Percentiles rank a stretch among this genome's conserved stretches.
phyloP scores from a whole-genome alignment of 1,284 basidiomycete genomes.

The Stygiomarasmius scandens region DNA sequence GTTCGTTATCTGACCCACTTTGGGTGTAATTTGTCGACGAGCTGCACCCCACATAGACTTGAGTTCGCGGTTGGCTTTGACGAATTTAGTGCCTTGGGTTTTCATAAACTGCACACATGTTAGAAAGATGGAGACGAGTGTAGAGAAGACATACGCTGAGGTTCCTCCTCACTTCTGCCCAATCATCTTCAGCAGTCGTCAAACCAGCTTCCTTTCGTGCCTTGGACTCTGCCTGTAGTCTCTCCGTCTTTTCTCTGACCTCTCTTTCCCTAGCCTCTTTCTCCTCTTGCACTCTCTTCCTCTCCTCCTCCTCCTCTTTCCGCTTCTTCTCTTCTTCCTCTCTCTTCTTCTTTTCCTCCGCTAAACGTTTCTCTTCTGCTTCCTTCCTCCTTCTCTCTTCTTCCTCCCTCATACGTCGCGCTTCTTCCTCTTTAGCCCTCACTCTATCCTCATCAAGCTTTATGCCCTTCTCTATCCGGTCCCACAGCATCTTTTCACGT shows the following conservation, averaged over 20 bases:
- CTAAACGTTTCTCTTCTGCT: slow-evolving; percentile 38
- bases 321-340: slow-evolving; percentile 35
- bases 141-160: slow-evolving; percentile 66
- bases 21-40: slow-evolving; percentile 87
- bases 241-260: slow-evolving; percentile 31
- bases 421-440: slow-evolving; percentile 50
- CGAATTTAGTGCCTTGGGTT: slow-evolving; percentile 66
- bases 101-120: slow-evolving; percentile 77
- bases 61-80: slow-evolving; percentile 65
- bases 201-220: slow-evolving; percentile 46
- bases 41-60: slow-evolving; percentile 63
- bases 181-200: slow-evolving; percentile 64
- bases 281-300: slow-evolving; percentile 38
- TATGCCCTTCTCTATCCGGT: slow-evolving; percentile 66
- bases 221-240: slow-evolving; percentile 32
- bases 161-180: slow-evolving; percentile 61
- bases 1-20: slow-evolving; percentile 91
- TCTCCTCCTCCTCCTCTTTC: slow-evolving; percentile 31
- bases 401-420: slow-evolving; percentile 39
- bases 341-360: slow-evolving; percentile 36
- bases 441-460: slow-evolving; percentile 66
- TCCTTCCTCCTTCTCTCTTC: slow-evolving; percentile 41
- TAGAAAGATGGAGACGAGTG: too few species aligned
- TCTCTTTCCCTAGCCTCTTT: slow-evolving; percentile 35
- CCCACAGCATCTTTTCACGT: slow-evolving; percentile 56